Conservation (phyloP, 805 yeast genomes). For the Sugiyamaella lignohabitans region DNA sequence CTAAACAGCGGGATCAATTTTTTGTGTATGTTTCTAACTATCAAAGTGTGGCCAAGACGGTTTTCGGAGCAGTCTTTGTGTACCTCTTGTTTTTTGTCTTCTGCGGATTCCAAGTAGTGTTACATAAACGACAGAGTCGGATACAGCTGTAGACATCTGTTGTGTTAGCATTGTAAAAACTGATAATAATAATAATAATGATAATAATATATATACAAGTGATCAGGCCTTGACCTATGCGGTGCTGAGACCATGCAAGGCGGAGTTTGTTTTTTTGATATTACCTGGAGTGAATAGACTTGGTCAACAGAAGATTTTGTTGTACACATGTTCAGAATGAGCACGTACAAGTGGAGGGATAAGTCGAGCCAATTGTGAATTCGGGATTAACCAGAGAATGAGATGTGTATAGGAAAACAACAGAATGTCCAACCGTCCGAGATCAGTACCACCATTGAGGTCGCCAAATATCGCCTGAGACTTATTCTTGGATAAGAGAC, state of each 20-base stretch:
- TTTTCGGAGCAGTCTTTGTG: conserved; percentile 81
- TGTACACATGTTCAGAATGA: conserved; percentile 16
- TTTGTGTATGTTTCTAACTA: background rate
- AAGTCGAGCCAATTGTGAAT: conserved; percentile 18
- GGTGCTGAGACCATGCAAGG: background rate
- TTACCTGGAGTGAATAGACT: too few species aligned
- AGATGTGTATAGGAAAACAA: conserved; percentile 20
- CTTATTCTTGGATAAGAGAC: conserved; percentile 2
- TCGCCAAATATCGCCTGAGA: background rate
- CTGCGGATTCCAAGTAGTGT: conserved; percentile 81
- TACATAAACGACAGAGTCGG: conserved; percentile 55
- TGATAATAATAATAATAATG: too few species aligned
- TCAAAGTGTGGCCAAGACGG: conserved; percentile 72
- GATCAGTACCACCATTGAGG: background rate
- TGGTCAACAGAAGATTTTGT: background rate
- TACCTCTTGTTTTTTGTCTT: conserved; percentile 74
- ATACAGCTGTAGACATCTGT: conserved; percentile 44
- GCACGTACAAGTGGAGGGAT: conserved; percentile 15
- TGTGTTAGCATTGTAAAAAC: background rate
- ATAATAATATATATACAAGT: conserved; percentile 13
- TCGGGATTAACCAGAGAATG: conserved; percentile 11
- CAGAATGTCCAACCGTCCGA: conserved; percentile 19
- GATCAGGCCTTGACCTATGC: background rate
- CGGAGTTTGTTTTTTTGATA: background rate
- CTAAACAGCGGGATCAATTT: background rate